A percentile compares a stretch with the other conserved stretches of the same genome.
phyloP scores from a whole-genome alignment of 129 eudicot genomes.

The Kitagawia praeruptora region DNA sequence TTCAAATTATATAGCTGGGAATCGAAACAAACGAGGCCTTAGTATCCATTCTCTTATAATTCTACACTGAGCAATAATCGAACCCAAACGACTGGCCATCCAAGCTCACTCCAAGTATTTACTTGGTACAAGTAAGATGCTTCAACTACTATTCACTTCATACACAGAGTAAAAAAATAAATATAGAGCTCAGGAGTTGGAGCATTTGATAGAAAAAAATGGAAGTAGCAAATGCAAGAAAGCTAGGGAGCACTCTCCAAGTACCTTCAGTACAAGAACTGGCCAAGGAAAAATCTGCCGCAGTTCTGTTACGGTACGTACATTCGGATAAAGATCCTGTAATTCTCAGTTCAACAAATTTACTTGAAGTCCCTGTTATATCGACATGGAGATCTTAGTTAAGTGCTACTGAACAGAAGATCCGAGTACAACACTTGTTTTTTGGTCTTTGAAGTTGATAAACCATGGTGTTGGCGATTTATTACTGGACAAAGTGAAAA shows the following conservation, averaged over 20 bases:
- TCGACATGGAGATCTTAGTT: slow-evolving; percentile 19
- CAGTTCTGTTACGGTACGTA: slow-evolving; percentile 26
- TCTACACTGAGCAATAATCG: too few relatives aligned
- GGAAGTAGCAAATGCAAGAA: neutral
- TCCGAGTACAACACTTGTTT: too few relatives aligned
- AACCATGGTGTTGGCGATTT: slow-evolving; percentile 19
- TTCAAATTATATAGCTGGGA: too few relatives aligned
- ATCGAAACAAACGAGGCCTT: too few relatives aligned
- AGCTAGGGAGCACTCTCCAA: slow-evolving; percentile 21
- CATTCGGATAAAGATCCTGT: slow-evolving; percentile 7
- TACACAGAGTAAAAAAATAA: too few relatives aligned
- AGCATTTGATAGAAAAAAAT: neutral
- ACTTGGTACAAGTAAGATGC: too few relatives aligned
- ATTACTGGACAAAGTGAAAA: slow-evolving; percentile 16
- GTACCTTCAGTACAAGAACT: slow-evolving; percentile 46
- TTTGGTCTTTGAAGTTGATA: slow-evolving; percentile 8
- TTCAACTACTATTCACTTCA: too few relatives aligned
- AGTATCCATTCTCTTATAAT: too few relatives aligned
- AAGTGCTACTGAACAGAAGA: neutral
- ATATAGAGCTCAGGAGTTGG: too few relatives aligned
- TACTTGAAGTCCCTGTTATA: slow-evolving; percentile 27
- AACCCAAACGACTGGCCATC: too few relatives aligned
- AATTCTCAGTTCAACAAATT: neutral
- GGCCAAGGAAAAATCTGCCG: slow-evolving; percentile 15
- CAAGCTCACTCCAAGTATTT: too few relatives aligned